Evolutionary conservation across 768 basidiomycete genomes (phyloP).

Genomic region (Mycena kentingensis): DNA sequence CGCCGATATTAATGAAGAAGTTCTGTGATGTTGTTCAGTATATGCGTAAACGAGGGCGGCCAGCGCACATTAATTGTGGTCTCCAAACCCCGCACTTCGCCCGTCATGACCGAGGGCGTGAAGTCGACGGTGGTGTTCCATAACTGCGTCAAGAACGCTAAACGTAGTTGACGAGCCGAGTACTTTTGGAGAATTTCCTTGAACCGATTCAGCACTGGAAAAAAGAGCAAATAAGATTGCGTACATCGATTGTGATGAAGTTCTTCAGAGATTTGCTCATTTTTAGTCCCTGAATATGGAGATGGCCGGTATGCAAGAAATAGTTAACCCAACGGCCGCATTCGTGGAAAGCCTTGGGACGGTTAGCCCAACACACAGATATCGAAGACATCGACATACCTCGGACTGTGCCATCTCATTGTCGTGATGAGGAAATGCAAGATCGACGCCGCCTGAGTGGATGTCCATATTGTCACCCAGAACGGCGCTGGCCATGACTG

Average conservation of each 20-base stretch:
- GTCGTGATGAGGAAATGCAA: conserved; percentile 99
- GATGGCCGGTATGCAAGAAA: conserved; percentile 96
- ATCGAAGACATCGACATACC: conserved; percentile 43
- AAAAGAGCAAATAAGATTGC: conserved; percentile 27
- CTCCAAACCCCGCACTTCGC: conserved; percentile 87
- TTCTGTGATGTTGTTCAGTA: conserved; percentile 56
- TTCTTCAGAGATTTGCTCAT: conserved; percentile 99
- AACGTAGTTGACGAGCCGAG: conserved; percentile 83
- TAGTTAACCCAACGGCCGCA: conserved; percentile 97
- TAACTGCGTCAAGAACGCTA: conserved; percentile 86
- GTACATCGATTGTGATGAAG: conserved; percentile 93
- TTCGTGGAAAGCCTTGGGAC: conserved; percentile 82
- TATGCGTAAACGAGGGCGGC: conserved; percentile 27
- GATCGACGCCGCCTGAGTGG: conserved; percentile 94
- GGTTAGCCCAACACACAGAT: conserved; percentile 17
- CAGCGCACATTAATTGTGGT: conserved; percentile 71
- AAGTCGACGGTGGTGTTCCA: conserved; percentile 97
- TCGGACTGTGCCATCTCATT: conserved; percentile 98
- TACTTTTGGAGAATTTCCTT: conserved; percentile 87
- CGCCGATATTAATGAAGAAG: conserved; percentile 88
- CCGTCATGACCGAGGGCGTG: conserved; percentile 85
- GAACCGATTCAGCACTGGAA: conserved; percentile 6
- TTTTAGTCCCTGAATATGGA: conserved; percentile 97
- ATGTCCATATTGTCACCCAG: conserved; percentile 94
- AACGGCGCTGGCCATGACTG: conserved; percentile 93